These are phyloP conservation scores for Amphicarpaea edgeworthii DNA, from an alignment of 306 rosid species.

Conservation along the genomic window DNA sequence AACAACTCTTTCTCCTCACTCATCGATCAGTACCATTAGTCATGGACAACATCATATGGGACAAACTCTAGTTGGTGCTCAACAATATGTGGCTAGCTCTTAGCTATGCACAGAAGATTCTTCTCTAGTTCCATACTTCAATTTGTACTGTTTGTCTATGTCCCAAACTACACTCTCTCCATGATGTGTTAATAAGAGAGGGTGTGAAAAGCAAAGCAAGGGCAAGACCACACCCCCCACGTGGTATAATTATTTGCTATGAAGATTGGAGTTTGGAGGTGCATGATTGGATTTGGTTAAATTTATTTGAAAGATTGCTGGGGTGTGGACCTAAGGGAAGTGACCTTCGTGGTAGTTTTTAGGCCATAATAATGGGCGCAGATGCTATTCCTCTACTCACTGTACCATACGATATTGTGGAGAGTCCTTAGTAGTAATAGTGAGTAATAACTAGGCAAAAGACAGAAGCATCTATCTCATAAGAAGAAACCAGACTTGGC, in stretches of 20 bases:
- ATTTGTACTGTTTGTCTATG: conserved; percentile 15
- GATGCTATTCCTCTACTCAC: conserved; percentile 31
- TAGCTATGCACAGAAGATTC: not conserved
- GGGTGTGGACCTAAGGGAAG: conserved; percentile 29
- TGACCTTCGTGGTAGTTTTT: conserved; percentile 21
- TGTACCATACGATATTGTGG: not conserved
- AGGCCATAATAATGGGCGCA: conserved; percentile 32
- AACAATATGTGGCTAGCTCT: not conserved
- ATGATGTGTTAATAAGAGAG: conserved; percentile 29
- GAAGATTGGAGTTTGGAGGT: conserved; percentile 1
- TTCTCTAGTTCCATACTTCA: not conserved
- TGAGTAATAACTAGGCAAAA: conserved; percentile 25
- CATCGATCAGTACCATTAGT: too few relatives aligned
- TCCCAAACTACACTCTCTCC: not conserved
- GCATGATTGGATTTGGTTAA: conserved; percentile 39
- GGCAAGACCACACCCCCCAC: conserved; percentile 26
- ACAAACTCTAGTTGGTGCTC: not conserved
- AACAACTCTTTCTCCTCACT: too few relatives aligned
- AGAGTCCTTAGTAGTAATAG: not conserved
- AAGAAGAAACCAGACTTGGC: not conserved
- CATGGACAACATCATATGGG: not conserved
- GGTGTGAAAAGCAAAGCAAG: not conserved
- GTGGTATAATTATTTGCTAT: conserved; percentile 2
- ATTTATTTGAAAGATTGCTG: conserved; percentile 1
- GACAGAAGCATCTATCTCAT: conserved; percentile 18